Evolutionary conservation across 768 basidiomycete species (phyloP), one percentile per base, ranked within the genome.

Genomic region (Naematelia aurantialba): DNA sequence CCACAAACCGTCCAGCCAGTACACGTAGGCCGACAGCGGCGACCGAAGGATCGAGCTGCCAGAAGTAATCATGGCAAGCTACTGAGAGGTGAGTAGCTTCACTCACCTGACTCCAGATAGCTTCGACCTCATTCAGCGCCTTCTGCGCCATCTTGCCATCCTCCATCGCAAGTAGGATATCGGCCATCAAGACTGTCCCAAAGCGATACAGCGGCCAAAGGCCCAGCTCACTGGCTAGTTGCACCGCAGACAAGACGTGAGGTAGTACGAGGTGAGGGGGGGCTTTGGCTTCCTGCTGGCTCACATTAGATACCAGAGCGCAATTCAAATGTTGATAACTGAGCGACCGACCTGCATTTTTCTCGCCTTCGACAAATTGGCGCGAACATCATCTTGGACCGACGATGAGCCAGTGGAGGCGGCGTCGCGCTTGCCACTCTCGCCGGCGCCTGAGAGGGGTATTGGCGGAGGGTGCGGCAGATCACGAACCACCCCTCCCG

Each of bases 181-280:
- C 65, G 2, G 66, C 65, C 25, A 74, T 54, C 12, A 69, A 14
- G 24, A 75, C 57, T 13, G 54, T 59, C 3, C 62, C 63, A 12
- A 56, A 56, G 8, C 73, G 65, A 55, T 70, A 64, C 19, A 69
- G 19, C 12, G 45, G 31, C 72, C 70, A 70, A 17, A 67, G 30
- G 13, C 61, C 67, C 3, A 71, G 52, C 42, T 64, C 39, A 5
- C 44, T 53, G 1, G 75, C 50, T 3, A 66, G 30, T 19, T 76
- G 64, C 5, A 66, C 34, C 19, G 62, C 58, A 8, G 62, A 51
- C 0, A 75, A 58, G 5, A 72, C 48, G 22, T 55, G 45, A 2
- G 73, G 75, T 12, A 75, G 53, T 44, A 69, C 51, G n/a, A 66
- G 39, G 19, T 68, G 69, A 14, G 62, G 12, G 3, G 69, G 69